A percentile compares a stretch with the other conserved stretches of the same genome.
These are phyloP conservation scores for Globisporangium carolinianum DNA, from an alignment of 352 stramenopile genomes.

Conservation along the genomic window DNA sequence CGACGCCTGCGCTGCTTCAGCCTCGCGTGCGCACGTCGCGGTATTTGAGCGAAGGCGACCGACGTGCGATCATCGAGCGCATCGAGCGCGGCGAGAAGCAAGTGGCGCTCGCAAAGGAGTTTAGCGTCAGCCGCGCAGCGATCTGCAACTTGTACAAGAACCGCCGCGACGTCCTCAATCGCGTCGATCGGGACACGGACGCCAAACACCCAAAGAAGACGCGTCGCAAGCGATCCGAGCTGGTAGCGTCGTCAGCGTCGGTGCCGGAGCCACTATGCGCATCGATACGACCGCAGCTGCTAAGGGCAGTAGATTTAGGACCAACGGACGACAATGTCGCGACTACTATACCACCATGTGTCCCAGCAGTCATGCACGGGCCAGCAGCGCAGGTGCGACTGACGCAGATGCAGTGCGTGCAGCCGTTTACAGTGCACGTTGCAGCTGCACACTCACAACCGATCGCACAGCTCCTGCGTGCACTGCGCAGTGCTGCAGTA, in stretches of 20 bases:
- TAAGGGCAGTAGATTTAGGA: too few species aligned
- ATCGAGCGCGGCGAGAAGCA: constrained; percentile 44
- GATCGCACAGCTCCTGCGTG: constrained; percentile 19
- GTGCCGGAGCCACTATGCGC: neutral
- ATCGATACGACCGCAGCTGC: neutral
- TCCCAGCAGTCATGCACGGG: too few species aligned
- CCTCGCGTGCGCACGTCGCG: constrained; percentile 31
- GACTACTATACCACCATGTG: too few species aligned
- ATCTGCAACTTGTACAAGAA: constrained; percentile 62
- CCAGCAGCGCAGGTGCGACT: too few species aligned
- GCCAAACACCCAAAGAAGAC: constrained; percentile 18
- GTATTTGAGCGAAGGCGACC: constrained; percentile 37
- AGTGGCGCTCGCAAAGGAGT: constrained; percentile 37
- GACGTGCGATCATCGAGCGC: constrained; percentile 32
- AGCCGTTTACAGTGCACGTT: constrained; percentile 24
- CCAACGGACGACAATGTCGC: too few species aligned
- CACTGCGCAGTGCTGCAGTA: constrained; percentile 15
- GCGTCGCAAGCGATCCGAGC: neutral
- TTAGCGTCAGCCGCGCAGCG: constrained; percentile 35
- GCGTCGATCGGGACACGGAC: constrained; percentile 19
- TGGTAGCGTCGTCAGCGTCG: too few species aligned
- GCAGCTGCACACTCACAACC: constrained; percentile 17
- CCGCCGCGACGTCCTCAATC: constrained; percentile 32
- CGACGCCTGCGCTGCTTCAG: constrained; percentile 2
- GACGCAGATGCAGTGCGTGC: neutral